These are phyloP conservation scores for Lippia alba DNA, from an alignment of 305 asterid genomes.

Conservation along the genomic window DNA sequence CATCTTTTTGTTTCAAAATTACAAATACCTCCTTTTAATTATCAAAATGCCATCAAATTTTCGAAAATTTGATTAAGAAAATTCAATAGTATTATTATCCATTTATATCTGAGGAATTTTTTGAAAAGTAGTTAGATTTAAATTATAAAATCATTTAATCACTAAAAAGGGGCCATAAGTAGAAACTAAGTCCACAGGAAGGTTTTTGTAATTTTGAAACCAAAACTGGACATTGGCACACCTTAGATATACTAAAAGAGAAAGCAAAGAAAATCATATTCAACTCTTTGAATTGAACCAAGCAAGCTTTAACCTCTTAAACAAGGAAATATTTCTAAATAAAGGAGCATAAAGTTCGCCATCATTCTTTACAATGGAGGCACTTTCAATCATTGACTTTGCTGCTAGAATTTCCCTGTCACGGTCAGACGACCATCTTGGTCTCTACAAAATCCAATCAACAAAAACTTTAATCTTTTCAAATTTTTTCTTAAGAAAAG, in stretches of 20 bases:
- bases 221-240: not conserved
- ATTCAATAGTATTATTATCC: not conserved
- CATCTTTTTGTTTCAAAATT: too few species aligned
- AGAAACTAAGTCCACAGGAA: not conserved
- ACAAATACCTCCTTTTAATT: too few species aligned
- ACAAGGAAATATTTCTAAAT: slow-evolving; percentile 76
- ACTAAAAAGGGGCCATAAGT: not conserved
- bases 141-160: too few species aligned
- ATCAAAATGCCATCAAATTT: too few species aligned
- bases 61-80: too few species aligned
- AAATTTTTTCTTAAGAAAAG: not conserved
- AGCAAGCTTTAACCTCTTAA: slow-evolving; percentile 65
- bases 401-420: slow-evolving; percentile 75
- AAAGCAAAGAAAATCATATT: too few species aligned
- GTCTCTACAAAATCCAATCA: slow-evolving; percentile 59
- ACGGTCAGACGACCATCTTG: slow-evolving; percentile 84
- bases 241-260: too few species aligned
- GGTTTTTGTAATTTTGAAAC: too few species aligned
- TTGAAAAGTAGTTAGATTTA: not conserved
- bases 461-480: slow-evolving; percentile 1
- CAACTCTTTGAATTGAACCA: slow-evolving; percentile 22
- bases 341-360: slow-evolving; percentile 70
- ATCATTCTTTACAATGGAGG: slow-evolving; percentile 60
- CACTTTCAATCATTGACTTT: slow-evolving; percentile 65
- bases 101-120: not conserved